Evolutionary conservation across 805 yeast genomes (phyloP), one percentile per base, ranked within the genome.

Genomic region (Ogataea ganodermae): DNA sequence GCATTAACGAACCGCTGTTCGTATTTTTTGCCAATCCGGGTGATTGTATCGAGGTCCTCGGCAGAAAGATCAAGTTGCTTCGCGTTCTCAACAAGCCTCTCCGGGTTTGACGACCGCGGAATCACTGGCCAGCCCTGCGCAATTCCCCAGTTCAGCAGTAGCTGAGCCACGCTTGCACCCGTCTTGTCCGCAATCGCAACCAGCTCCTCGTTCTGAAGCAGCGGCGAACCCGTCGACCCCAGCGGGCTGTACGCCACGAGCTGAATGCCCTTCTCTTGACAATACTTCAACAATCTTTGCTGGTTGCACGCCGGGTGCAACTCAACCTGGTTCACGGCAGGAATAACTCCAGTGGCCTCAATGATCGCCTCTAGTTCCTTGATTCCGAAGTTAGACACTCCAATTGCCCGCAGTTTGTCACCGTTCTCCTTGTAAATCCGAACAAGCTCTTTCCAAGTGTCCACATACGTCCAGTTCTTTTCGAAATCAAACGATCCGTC

Each of bases 391-490:
- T 74, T 75, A 14, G 76, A 71, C 16, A 75, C 76, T 20, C 79
- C 80, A 56, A 75, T 69, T 12, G 76, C 60, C 46, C 62, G 68
- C 24, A 68, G 60, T 50, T 66, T 65, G n/a, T 71, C 74, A 2
- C 42, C 77, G 72, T 13, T 20, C 23, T 74, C 71, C 33, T 62
- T 71, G 64, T 80, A 89, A 35, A 84, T 85, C 63, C 87, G 90
- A 46, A 86, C 89, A 49, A 84, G 71, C 49, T 81, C 81, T 60
- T 81, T 79, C 55, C 76, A 78, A 12, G 91, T 90, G 32, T 82
- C 78, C 12, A 90, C 66, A 48, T 56, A 94, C 59, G 88, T 91
- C 57, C 58, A 57, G 28, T 56, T 43, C 17, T 49, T 45, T 23
- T 50, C 60, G 26, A 44, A 54, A 37, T 53, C 57, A 21, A 49